phyloP scores from a whole-genome alignment of 441 rosid species.

The Melastoma candidum region DNA sequence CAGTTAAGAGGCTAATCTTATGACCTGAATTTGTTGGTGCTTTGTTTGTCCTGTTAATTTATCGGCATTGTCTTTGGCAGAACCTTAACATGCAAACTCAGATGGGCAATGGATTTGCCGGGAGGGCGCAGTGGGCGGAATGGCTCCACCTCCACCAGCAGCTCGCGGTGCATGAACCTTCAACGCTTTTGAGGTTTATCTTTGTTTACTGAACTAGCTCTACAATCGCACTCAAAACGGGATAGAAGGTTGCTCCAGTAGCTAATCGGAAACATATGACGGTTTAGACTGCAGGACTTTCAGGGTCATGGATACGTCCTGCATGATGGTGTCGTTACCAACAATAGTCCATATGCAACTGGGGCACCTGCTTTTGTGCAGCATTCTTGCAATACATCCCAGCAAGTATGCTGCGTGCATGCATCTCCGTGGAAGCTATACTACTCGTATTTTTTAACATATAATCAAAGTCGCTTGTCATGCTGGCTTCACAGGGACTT shows the following conservation, averaged over 20 bases:
- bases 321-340: not conserved
- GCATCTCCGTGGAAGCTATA: not conserved
- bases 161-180: not conserved
- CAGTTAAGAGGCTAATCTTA: not conserved
- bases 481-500: not conserved
- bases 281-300: slow-evolving; percentile 1
- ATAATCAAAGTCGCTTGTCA: not conserved
- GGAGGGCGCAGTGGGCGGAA: not conserved
- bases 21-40: not conserved
- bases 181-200: not conserved
- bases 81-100: not conserved
- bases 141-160: slow-evolving; percentile 1
- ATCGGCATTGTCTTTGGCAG: too few relatives aligned
- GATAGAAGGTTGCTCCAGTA: not conserved
- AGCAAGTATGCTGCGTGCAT: not conserved
- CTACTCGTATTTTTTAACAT: not conserved
- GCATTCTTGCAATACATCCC: slow-evolving; percentile 1
- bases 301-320: slow-evolving; percentile 1
- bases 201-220: not conserved
- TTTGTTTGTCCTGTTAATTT: not conserved
- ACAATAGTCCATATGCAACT: slow-evolving; percentile 1
- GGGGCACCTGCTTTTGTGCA: slow-evolving; percentile 2
- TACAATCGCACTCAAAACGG: not conserved
- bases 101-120: not conserved
- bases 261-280: not conserved